phyloP scores from a whole-genome alignment of 768 basidiomycete species.

The Lyophyllum decastes region DNA sequence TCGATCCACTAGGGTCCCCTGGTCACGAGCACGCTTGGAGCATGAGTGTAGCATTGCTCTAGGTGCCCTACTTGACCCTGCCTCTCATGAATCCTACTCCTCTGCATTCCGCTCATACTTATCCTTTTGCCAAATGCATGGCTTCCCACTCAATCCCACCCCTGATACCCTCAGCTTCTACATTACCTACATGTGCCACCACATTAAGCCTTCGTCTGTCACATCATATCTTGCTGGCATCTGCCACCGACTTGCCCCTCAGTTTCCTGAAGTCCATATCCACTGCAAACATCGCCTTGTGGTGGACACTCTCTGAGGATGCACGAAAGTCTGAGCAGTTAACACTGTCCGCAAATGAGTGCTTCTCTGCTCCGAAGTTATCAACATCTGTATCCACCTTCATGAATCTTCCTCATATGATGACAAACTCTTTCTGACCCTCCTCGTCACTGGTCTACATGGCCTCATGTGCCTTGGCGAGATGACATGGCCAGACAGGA shows the following conservation, averaged over 20 bases:
- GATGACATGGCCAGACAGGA: slow-evolving; percentile 21
- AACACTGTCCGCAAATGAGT: neutral
- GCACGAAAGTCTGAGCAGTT: neutral
- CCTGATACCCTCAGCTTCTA: neutral
- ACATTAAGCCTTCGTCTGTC: neutral
- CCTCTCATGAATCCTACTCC: slow-evolving; percentile 16
- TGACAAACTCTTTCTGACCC: slow-evolving; percentile 26
- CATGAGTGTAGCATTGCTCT: slow-evolving; percentile 4
- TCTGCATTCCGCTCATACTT: slow-evolving; percentile 27
- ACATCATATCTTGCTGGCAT: neutral
- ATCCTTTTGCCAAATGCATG: slow-evolving; percentile 24
- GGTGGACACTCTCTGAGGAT: neutral
- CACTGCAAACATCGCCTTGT: neutral
- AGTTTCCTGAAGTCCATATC: neutral
- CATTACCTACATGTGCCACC: too few relatives aligned
- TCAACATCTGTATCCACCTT: neutral
- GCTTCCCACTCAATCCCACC: neutral
- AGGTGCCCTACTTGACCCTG: slow-evolving; percentile 19
- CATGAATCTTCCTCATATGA: slow-evolving; percentile 17
- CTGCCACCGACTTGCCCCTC: neutral
- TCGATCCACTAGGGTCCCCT: slow-evolving; percentile 32
- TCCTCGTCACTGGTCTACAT: slow-evolving; percentile 29
- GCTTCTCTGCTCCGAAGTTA: slow-evolving; percentile 1
- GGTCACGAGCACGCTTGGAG: slow-evolving; percentile 21
- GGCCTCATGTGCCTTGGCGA: slow-evolving; percentile 17